Base-by-base conservation (phyloP, 2,329 filamentous ascomycete genomes). In the Colletotrichum truncatum region DNA sequence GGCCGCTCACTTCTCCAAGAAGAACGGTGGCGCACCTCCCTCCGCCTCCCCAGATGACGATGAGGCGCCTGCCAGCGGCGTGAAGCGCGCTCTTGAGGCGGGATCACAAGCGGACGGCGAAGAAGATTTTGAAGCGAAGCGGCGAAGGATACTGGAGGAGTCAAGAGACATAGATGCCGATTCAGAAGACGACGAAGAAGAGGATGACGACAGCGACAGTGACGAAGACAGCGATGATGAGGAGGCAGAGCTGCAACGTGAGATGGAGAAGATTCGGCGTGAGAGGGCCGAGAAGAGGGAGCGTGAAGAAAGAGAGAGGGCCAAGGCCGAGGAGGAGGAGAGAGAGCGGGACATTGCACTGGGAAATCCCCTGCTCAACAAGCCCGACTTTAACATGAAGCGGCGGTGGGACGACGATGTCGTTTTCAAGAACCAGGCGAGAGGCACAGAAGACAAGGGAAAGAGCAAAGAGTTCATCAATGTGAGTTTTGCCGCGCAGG, bases 361-460 rank as follows among this genome's bases (percentile, higher is more conserved):
- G 41, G 96, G 96, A 6, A 99, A 99, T 76, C 96, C 96, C 38
- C 81, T 99, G 54, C 86, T 99, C 61, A 98, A 98, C 53, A 92
- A 93, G 76, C 81, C 87, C 18, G 94, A 97, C 71, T 98, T 97
- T 76, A 94, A 91, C 64, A 90, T 98, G 74, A 98, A 97, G 85
- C 84, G 93, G 70, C 84, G 94, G 71, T 99, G 96, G 96, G 96
- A 99, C 72, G 96, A 99, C 73, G 96, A 99, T 76, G 96, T 99
- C 11, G 94, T 99, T 3, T 99, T 99, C 82, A 98, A 97, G 84
- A 99, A 99, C 78, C 96, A 99, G 81, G 96, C 95, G 32, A 87
- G 96, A 64, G 96, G 95, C 8, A 97, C 94, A 1, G 95, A 98
- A 75, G 93, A 98, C 68, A 94, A 91, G 82, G 89, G 91, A 68